Percentiles rank a stretch among this genome's conserved stretches.
Evolutionary conservation across 192 early-diverging fungal genomes (phyloP).

Genomic region (Diversispora eburnea): DNA sequence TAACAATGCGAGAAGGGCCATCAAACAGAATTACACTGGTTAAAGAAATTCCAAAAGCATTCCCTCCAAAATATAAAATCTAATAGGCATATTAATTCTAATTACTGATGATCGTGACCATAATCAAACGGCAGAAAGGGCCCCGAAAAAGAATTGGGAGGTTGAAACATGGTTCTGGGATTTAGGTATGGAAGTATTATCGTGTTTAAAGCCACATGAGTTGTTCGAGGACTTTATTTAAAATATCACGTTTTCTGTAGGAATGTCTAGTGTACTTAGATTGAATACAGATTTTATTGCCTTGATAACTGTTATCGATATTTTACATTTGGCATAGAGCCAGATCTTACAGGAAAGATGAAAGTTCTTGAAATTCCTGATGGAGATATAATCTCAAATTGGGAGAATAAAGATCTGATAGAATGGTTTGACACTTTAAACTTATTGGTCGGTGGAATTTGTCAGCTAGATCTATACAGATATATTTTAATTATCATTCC

Average conservation of each 20-base stretch:
- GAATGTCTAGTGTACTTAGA: neutral
- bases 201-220: slow-evolving; percentile 4
- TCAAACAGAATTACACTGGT: neutral
- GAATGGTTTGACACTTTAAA: slow-evolving; percentile 16
- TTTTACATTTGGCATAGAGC: neutral
- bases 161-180: neutral
- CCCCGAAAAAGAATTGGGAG: slow-evolving; percentile 5
- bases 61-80: too few species aligned
- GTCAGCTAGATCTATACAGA: neutral
- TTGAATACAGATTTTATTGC: neutral
- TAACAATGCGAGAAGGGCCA: neutral
- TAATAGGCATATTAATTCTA: slow-evolving; percentile 16
- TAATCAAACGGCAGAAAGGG: neutral
- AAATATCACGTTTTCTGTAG: slow-evolving; percentile 8
- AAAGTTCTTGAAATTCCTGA: slow-evolving; percentile 17
- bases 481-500: slow-evolving; percentile 1
- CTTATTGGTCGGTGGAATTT: slow-evolving; percentile 7
- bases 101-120: neutral
- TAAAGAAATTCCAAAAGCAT: neutral
- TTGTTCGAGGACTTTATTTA: neutral
- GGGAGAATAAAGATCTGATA: neutral
- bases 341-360: neutral
- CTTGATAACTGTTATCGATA: slow-evolving; percentile 17
- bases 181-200: slow-evolving; percentile 17
- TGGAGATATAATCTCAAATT: neutral